Evolutionary conservation across 2,329 filamentous ascomycete species (phyloP).

Genomic region (Fusarium sp.): DNA sequence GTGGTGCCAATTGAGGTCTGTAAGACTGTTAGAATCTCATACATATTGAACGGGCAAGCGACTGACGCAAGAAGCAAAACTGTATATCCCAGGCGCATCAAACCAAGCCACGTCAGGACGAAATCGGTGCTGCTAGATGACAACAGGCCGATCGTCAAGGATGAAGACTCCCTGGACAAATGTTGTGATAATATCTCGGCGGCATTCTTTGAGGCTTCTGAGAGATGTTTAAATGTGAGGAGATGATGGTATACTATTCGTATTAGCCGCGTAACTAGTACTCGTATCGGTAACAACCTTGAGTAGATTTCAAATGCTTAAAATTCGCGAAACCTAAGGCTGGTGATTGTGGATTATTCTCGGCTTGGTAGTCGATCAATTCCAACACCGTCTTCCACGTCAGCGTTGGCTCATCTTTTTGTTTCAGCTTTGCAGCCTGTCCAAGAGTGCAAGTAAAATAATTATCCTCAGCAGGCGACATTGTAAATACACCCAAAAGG

Average conservation of each 20-base stretch:
- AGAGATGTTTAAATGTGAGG: slow-evolving; percentile 47
- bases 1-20: slow-evolving; percentile 58
- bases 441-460: slow-evolving; percentile 73
- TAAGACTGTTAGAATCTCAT: neutral
- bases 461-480: slow-evolving; percentile 46
- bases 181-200: slow-evolving; percentile 41
- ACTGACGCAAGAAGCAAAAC: slow-evolving; percentile 67
- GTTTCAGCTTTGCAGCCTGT: slow-evolving; percentile 57
- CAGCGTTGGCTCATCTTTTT: slow-evolving; percentile 11
- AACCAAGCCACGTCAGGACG: slow-evolving; percentile 68
- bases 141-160: slow-evolving; percentile 56
- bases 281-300: neutral
- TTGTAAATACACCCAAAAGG: rapidly evolving
- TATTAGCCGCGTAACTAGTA: neutral
- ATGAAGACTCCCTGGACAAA: neutral
- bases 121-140: slow-evolving; percentile 68
- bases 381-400: slow-evolving; percentile 60
- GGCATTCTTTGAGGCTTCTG: slow-evolving; percentile 48
- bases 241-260: slow-evolving; percentile 3
- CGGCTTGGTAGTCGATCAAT: slow-evolving; percentile 62
- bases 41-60: rapidly evolving
- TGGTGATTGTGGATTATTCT: slow-evolving; percentile 49
- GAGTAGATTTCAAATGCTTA: slow-evolving; percentile 1
- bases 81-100: slow-evolving; percentile 65
- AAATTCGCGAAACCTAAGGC: slow-evolving; percentile 62